Evolutionary conservation across 164 flowering plant genomes (phyloP).

Genomic region (Taxillus chinensis): DNA sequence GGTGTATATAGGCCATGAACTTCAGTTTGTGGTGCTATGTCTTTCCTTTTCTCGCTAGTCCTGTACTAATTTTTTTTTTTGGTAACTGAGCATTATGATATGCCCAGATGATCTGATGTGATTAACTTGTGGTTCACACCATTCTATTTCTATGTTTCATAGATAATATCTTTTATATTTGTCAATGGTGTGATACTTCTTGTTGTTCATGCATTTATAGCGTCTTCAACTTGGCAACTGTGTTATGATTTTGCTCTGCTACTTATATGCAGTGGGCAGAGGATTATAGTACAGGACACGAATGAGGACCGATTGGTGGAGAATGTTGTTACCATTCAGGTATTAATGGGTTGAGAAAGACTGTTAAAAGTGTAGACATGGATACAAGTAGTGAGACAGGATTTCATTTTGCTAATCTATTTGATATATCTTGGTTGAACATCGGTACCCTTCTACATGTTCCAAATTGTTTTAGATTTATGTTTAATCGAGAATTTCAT

Average conservation of each 20-base stretch:
- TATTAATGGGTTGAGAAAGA: constrained; percentile 12
- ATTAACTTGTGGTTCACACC: background rate
- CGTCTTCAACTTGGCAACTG: background rate
- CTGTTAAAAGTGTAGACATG: background rate
- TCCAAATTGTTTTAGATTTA: no score
- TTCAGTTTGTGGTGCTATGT: no score
- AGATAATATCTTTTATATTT: no score
- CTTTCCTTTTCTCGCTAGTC: no score
- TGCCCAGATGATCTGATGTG: no score
- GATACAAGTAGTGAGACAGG: background rate
- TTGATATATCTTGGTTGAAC: background rate
- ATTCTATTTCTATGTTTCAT: background rate
- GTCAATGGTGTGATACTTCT: no score
- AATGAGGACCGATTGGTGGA: constrained; percentile 34
- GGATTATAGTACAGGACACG: constrained; percentile 59
- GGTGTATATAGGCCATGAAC: background rate
- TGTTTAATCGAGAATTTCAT: no score
- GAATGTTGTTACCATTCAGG: constrained; percentile 75
- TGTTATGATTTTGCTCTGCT: constrained; percentile 6
- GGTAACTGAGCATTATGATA: no score
- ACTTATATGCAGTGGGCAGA: constrained; percentile 67
- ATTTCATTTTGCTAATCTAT: background rate
- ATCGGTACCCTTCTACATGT: no score
- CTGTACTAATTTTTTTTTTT: background rate
- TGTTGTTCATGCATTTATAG: background rate